phyloP scores from a whole-genome alignment of 2,329 filamentous ascomycete genomes.

The Lasiodiplodia gonubiensis region DNA sequence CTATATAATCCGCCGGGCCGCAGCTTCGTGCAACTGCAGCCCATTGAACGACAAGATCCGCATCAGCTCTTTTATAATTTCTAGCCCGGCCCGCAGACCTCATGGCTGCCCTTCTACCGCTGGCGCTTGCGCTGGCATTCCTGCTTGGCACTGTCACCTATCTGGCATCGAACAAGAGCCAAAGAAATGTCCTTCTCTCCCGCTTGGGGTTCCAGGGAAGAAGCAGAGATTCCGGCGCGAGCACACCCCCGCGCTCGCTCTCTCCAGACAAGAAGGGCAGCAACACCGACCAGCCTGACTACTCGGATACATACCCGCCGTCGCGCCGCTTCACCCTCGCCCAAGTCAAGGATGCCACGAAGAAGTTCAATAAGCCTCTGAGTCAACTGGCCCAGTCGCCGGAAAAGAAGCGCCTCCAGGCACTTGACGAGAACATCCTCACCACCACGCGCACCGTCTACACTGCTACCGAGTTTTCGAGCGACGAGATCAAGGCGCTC shows the following conservation, averaged over 20 bases:
- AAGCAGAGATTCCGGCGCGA: constrained; percentile 53
- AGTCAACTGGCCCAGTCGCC: constrained; percentile 35
- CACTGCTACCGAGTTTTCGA: constrained; percentile 72
- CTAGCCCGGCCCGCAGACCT: background rate
- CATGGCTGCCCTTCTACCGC: constrained; percentile 36
- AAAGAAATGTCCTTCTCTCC: constrained; percentile 48
- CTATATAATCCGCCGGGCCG: constrained; percentile 18
- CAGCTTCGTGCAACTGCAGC: constrained; percentile 5
- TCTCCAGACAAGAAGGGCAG: constrained; percentile 55
- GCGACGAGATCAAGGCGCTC: constrained; percentile 70
- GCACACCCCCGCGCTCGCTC: constrained; percentile 60
- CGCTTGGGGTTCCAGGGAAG: constrained; percentile 46
- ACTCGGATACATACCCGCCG: constrained; percentile 60
- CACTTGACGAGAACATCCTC: constrained; percentile 37
- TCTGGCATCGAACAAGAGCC: constrained; percentile 42
- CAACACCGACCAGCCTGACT: constrained; percentile 42
- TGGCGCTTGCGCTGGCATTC: constrained; percentile 41
- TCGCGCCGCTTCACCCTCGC: constrained; percentile 56
- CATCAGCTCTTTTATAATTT: background rate
- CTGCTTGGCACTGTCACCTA: constrained; percentile 37
- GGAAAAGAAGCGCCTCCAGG: constrained; percentile 30
- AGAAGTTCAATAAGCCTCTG: constrained; percentile 37
- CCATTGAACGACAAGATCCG: background rate
- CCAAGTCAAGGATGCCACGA: constrained; percentile 37
- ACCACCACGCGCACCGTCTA: constrained; percentile 47